Evolutionary conservation across 2,329 filamentous ascomycete species (phyloP).

Genomic region (Aspergillus candidus): DNA sequence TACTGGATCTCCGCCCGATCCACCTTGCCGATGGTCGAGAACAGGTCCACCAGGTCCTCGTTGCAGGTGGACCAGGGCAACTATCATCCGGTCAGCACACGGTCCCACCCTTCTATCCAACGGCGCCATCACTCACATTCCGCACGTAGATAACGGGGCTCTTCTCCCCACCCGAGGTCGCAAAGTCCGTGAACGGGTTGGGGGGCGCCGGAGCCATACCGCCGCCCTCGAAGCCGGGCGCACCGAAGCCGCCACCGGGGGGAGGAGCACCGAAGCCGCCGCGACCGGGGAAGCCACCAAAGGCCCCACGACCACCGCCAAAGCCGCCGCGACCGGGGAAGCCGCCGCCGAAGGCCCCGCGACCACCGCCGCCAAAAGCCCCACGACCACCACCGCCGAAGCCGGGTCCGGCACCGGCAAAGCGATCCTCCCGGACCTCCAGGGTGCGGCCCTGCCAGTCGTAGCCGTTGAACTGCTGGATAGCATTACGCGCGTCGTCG

Average conservation of each 20-base stretch:
- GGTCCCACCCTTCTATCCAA: too few species aligned
- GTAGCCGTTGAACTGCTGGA: constrained; percentile 96
- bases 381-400: constrained; percentile 40
- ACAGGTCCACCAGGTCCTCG: constrained; percentile 91
- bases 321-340: constrained; percentile 47
- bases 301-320: constrained; percentile 50
- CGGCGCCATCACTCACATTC: constrained; percentile 62
- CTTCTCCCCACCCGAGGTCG: constrained; percentile 77
- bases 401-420: constrained; percentile 57
- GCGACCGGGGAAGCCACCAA: constrained; percentile 45
- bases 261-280: constrained; percentile 48
- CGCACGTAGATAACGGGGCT: constrained; percentile 87
- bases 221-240: constrained; percentile 36
- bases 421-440: constrained; percentile 94
- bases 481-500: constrained; percentile 91
- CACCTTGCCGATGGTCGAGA: constrained; percentile 96
- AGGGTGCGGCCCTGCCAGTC: constrained; percentile 94
- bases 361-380: constrained; percentile 41
- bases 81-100: constrained; percentile 44
- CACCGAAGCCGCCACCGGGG: constrained; percentile 33
- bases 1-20: constrained; percentile 99
- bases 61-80: constrained; percentile 99
- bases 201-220: constrained; percentile 49
- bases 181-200: constrained; percentile 91
- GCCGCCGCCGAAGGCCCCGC: constrained; percentile 50